phyloP scores from a whole-genome alignment of 768 basidiomycete genomes.

The Phanerochaete sordida region DNA sequence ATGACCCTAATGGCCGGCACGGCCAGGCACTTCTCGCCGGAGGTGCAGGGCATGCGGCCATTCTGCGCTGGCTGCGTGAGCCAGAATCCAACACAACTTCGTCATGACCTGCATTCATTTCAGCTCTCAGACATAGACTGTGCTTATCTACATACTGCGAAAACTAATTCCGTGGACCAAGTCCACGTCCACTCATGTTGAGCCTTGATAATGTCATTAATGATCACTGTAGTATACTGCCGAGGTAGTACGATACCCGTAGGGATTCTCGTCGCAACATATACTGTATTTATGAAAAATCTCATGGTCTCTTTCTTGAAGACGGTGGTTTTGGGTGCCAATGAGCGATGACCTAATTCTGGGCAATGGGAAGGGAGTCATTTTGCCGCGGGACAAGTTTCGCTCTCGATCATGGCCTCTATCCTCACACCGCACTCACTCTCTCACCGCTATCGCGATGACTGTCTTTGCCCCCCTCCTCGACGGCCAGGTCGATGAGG shows the following conservation, averaged over 20 bases:
- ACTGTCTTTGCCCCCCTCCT: constrained; percentile 45
- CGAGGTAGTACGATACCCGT: neutral
- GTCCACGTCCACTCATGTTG: neutral
- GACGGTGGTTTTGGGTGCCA: no score
- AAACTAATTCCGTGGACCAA: neutral
- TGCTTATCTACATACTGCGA: neutral
- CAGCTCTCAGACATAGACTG: neutral
- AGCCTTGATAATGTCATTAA: neutral
- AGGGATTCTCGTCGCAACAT: neutral
- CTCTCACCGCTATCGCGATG: constrained; percentile 16
- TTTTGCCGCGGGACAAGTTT: constrained; percentile 8
- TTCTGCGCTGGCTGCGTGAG: constrained; percentile 59
- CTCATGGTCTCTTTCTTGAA: no score
- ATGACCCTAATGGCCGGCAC: constrained; percentile 59
- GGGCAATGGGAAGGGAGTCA: neutral
- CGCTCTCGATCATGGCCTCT: neutral
- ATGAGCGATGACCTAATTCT: neutral
- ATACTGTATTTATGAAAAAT: neutral
- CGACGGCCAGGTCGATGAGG: constrained; percentile 40
- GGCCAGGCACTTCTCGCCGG: constrained; percentile 56
- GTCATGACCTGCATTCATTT: neutral
- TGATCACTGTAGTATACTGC: neutral
- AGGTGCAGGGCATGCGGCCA: constrained; percentile 48
- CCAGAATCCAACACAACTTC: neutral
- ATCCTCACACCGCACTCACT: neutral